Evolutionary conservation across 1,139 yeast genomes (phyloP).

Genomic region (Candida albicans): DNA sequence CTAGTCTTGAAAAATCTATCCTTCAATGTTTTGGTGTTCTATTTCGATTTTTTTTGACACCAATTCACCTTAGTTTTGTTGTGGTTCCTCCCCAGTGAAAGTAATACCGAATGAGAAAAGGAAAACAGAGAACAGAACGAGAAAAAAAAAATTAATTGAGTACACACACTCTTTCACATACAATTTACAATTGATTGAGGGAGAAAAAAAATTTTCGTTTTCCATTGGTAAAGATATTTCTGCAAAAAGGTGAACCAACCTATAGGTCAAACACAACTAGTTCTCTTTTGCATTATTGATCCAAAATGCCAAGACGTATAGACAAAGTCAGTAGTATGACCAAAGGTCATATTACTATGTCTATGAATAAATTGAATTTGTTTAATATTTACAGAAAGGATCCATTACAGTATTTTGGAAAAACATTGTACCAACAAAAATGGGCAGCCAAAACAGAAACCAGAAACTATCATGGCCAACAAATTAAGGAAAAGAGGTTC

Average conservation of each 20-base stretch:
- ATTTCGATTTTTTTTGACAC: too few species aligned
- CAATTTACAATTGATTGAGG: too few species aligned
- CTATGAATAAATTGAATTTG: slow-evolving; percentile 89
- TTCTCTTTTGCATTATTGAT: not conserved
- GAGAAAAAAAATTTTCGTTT: not conserved
- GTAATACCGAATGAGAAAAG: too few species aligned
- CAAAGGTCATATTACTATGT: slow-evolving; percentile 79
- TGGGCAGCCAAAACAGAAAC: slow-evolving; percentile 92
- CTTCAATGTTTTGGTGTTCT: too few species aligned
- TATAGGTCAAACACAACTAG: too few species aligned
- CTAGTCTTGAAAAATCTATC: too few species aligned
- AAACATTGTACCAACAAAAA: slow-evolving; percentile 82
- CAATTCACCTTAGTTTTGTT: too few species aligned
- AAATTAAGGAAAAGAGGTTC: slow-evolving; percentile 82
- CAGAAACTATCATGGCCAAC: slow-evolving; percentile 95
- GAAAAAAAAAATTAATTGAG: not conserved
- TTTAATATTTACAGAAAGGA: slow-evolving; percentile 80
- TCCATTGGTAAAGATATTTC: not conserved
- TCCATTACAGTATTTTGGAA: slow-evolving; percentile 49
- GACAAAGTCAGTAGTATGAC: slow-evolving; percentile 57
- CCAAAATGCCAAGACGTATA: slow-evolving; percentile 62
- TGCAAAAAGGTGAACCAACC: not conserved
- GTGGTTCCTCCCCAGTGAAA: too few species aligned
- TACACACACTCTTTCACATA: too few species aligned
- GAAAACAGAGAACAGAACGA: too few species aligned